These are phyloP conservation scores for Nicotiana attenuata DNA, from an alignment of 257 asterid species.

Conservation along the genomic window DNA sequence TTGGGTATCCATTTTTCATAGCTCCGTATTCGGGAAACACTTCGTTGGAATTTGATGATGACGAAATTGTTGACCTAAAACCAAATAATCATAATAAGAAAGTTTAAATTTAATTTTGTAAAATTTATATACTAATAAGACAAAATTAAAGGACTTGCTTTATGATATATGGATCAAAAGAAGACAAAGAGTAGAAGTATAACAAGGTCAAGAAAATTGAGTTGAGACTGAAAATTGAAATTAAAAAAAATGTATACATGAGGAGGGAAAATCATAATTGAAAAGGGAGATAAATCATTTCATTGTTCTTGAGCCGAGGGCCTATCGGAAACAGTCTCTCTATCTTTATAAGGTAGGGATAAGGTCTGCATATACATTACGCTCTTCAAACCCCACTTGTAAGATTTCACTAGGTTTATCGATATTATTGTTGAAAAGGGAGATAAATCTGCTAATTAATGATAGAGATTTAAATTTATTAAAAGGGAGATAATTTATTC, in stretches of 20 bases:
- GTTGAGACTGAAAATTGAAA: not conserved
- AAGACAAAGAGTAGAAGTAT: not conserved
- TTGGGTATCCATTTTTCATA: slow-evolving; percentile 44
- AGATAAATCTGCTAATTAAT: not conserved
- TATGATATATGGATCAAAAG: not conserved
- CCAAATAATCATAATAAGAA: not conserved
- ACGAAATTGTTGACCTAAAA: not conserved
- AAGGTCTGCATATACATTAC: too few relatives aligned
- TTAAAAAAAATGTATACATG: not conserved
- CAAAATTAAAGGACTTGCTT: too few relatives aligned
- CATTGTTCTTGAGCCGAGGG: too few relatives aligned
- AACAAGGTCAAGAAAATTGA: not conserved
- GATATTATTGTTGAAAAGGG: not conserved
- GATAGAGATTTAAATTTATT: not conserved
- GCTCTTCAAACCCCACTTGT: rapidly evolving
- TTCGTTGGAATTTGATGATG: not conserved
- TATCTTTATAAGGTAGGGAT: too few relatives aligned
- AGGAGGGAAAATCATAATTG: not conserved
- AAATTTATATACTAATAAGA: not conserved
- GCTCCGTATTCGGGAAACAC: slow-evolving; percentile 37
- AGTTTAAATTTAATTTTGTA: not conserved
- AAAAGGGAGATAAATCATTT: not conserved
- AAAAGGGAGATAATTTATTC: not conserved
- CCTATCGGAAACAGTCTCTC: rapidly evolving
- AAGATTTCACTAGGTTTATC: rapidly evolving